Base-by-base conservation (phyloP, 2,329 filamentous ascomycete species). In the Beauveria sp. region DNA sequence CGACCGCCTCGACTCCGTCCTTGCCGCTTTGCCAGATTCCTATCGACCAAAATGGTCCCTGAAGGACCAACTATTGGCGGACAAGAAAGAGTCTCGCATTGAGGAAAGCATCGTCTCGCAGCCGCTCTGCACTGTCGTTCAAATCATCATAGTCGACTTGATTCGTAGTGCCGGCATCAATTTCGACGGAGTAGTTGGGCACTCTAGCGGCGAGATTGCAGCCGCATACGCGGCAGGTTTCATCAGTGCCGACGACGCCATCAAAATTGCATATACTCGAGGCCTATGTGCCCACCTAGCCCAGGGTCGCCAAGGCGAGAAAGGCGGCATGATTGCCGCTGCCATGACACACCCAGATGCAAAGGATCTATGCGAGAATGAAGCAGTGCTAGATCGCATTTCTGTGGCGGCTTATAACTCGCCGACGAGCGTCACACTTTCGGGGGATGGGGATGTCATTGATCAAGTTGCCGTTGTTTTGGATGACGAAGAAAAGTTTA, bases 241-340 rank as follows among this genome's bases (percentile, higher is more conserved):
- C 40, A 66, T 79, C 26, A 72, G 72, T 8, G 75, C 76, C 38
- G 73, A 77, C 20, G 69, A 76, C 1, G 75, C 75, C 45, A 73
- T 79, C 65, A 69, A 71, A 1, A 73, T 80, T 31, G 80, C 80
- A 2, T 83, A 82, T 67, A 75, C 76, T 63, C 71, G 77, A 12
- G 77, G 75, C 3, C 69, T 74, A 22, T 42, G 57, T 22, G 10
- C 55, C 6, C 31, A 50, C 22, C 72, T 79, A n/a, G 72, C 78
- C 10, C 73, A 74, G 4, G 70, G 76, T 3, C 62, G 77, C 38
- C 76, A 76, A 57, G 65, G 75, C 62, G 70, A 70, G 40, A 68
- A 73, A 4, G 80, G 81, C 1, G 70, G 74, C 6, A 84, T 84
- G 81, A 74, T 83, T 69, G 81, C 81, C 0, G 78, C 81, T 5